A percentile compares a stretch with the other conserved stretches of the same genome.
phyloP scores from a whole-genome alignment of 2,329 filamentous ascomycete species.

The Pezicula neosporulosa region DNA sequence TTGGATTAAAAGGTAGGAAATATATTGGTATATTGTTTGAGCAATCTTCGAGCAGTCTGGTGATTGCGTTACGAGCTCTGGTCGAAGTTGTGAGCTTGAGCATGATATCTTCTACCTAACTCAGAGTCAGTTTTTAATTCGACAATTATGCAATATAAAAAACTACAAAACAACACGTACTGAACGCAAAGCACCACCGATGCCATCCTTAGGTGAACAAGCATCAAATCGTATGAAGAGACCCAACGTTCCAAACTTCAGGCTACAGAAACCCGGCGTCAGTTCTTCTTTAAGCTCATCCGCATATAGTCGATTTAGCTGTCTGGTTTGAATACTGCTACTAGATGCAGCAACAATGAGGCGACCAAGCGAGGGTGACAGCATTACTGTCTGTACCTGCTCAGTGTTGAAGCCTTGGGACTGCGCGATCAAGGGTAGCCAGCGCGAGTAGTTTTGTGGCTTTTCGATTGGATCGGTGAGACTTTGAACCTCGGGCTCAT shows the following conservation, averaged over 20 bases:
- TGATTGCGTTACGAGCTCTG: conserved; percentile 32
- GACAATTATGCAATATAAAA: no score
- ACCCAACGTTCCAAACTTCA: conserved; percentile 29
- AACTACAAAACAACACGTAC: no score
- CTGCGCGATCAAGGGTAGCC: conserved; percentile 36
- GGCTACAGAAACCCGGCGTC: conserved; percentile 17
- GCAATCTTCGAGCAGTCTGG: conserved; percentile 18
- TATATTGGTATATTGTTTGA: conserved; percentile 28
- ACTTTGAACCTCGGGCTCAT: conserved; percentile 8
- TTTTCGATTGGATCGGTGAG: conserved; percentile 26
- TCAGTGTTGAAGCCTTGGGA: conserved; percentile 26
- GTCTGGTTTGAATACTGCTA: conserved; percentile 29
- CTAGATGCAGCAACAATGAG: conserved; percentile 27
- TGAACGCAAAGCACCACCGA: conserved; percentile 1
- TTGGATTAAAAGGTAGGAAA: conserved; percentile 37
- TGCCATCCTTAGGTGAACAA: conserved; percentile 41
- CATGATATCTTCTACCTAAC: conserved; percentile 29
- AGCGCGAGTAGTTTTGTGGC: conserved; percentile 37
- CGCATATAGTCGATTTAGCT: conserved; percentile 26
- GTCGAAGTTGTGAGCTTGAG: conserved; percentile 35
- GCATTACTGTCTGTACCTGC: conserved; percentile 26
- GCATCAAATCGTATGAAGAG: conserved; percentile 40
- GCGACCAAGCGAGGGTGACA: conserved; percentile 26
- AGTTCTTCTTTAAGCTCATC: conserved; percentile 32
- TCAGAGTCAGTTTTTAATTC: conserved; percentile 10